phyloP scores from a whole-genome alignment of 805 yeast species.

The Pichia ethanolica region DNA sequence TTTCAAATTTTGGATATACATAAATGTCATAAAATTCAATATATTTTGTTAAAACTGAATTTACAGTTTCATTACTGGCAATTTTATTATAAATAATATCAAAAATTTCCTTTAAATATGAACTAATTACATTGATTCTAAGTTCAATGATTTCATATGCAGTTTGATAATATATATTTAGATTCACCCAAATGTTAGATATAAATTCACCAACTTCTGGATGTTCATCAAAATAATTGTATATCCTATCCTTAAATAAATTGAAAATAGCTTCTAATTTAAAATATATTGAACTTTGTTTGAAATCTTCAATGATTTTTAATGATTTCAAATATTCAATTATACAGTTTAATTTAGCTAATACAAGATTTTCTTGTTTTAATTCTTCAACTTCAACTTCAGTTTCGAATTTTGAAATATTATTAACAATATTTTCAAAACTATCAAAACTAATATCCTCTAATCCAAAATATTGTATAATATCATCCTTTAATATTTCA shows the following conservation, averaged over 20 bases:
- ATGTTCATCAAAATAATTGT: not conserved
- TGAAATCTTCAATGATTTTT: not conserved
- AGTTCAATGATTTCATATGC: too few relatives aligned
- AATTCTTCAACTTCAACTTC: too few relatives aligned
- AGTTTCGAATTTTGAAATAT: too few relatives aligned
- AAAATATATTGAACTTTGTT: not conserved
- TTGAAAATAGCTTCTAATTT: too few relatives aligned
- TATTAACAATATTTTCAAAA: too few relatives aligned
- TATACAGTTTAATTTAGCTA: too few relatives aligned
- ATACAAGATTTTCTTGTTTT: too few relatives aligned
- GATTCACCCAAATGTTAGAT: not conserved
- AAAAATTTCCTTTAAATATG: not conserved
- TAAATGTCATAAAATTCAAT: not conserved
- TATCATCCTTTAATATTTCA: not conserved
- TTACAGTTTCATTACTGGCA: not conserved
- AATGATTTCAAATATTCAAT: too few relatives aligned
- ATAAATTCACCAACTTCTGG: not conserved
- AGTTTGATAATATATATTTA: not conserved
- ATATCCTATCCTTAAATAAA: not conserved
- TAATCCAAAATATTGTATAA: not conserved
- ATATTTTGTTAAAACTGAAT: not conserved
- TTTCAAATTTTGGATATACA: conserved; percentile 4
- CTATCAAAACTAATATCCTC: not conserved
- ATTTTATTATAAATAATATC: too few relatives aligned
- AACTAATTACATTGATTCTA: not conserved